Evolutionary conservation across 2,329 filamentous ascomycete species (phyloP), one percentile per base, ranked within the genome.

Genomic region (Tolypocladium tropicale): DNA sequence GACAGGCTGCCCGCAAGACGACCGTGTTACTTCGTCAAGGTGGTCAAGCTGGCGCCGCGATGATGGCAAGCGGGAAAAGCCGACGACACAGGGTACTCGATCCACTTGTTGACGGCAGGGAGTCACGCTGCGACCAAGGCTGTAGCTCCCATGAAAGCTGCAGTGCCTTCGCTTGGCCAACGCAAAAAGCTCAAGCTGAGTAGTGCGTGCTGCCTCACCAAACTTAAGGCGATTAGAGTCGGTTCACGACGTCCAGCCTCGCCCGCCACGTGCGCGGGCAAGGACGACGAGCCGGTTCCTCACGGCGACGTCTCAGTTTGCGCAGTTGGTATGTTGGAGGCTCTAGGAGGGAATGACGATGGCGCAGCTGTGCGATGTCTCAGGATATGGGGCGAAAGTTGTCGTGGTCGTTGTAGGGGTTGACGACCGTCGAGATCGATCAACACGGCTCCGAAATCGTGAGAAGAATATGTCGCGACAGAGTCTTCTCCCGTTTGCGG

Each of bases 261-360:
- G 69, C 70, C 74, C 66, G 58, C 75, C 72, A 66, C 76, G 76
- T 76, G 72, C 71, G 74, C 73, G 70, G 63, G 66, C 62, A 63
- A 70, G 65, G 51, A 69, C 66, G 68, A 56, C 60, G 54, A 57
- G 36, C 41, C 63, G 65, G 60, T 67, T 63, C 58, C 64, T 55
- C 61, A 60, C 63, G 51, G 54, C 56, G 52, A 59, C 32, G 53
- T 36, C 57, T 52, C 53, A 36, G 34, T 23, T 11, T n/a, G 49
- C 50, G 48, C 41, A 55, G 37, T 57, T 34, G 34, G 53, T 43
- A 43, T 14, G 39, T 43, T 50, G 28, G 37, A n/a, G 36, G 46
- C 36, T 28, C 21, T 33, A 16, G 6, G 10, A 33, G 5, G 18
- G 28, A 4, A 25, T 2, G 28, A 12, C 7, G 12, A n/a, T 10